These are phyloP conservation scores for Calonectria fujianensis DNA, from an alignment of 2,329 filamentous ascomycete genomes.

Conservation along the genomic window DNA sequence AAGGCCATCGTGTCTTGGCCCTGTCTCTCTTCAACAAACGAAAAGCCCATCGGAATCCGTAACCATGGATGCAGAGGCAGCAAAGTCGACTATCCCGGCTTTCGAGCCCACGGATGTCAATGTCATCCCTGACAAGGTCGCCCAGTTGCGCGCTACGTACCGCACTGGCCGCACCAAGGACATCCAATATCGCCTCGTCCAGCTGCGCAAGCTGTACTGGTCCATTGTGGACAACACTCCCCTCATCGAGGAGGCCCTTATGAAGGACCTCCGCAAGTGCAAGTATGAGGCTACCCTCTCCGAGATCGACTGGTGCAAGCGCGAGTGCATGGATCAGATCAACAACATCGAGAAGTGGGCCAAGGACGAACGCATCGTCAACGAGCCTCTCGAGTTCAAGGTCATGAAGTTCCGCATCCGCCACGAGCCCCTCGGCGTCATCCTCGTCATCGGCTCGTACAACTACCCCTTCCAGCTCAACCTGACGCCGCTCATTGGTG, in stretches of 20 bases:
- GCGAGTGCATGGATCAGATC: constrained; percentile 86
- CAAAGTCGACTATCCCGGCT: constrained; percentile 62
- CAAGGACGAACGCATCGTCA: constrained; percentile 84
- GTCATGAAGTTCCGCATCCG: constrained; percentile 84
- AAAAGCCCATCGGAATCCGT: neutral
- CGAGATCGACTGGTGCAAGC: constrained; percentile 86
- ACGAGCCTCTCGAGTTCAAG: constrained; percentile 81
- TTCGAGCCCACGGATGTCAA: constrained; percentile 80
- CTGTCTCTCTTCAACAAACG: constrained; percentile 17
- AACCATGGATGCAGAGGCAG: constrained; percentile 62
- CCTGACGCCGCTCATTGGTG: constrained; percentile 87
- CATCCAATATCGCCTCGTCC: constrained; percentile 86
- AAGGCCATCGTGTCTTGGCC: neutral
- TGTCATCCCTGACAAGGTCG: constrained; percentile 77
- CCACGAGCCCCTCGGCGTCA: constrained; percentile 90
- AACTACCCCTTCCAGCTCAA: constrained; percentile 94
- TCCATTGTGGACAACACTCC: constrained; percentile 86
- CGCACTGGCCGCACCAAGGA: constrained; percentile 87
- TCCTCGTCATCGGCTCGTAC: constrained; percentile 92
- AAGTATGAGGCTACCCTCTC: constrained; percentile 82
- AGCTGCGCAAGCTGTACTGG: constrained; percentile 98
- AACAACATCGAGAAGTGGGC: constrained; percentile 88
- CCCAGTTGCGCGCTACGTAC: constrained; percentile 81
- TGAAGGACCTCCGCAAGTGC: constrained; percentile 86
- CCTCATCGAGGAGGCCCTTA: constrained; percentile 83